Conservation (phyloP, 73 alveolate species). For the Paramecium octaurelia region DNA sequence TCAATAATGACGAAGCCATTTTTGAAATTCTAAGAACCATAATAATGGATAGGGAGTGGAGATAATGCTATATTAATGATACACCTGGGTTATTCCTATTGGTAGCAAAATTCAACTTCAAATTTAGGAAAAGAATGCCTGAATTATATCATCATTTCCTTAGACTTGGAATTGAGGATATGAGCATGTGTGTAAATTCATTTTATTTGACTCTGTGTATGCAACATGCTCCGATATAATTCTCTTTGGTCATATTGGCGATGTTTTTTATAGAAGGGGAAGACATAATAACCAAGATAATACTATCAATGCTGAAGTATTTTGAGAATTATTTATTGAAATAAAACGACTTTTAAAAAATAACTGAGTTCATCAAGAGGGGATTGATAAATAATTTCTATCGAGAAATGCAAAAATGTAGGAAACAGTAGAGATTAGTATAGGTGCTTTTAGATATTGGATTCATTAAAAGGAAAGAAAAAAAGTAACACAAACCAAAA, state of each 20-base stretch:
- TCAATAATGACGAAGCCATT: background rate
- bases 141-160: background rate
- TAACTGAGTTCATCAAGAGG: background rate
- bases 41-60: conserved; percentile 31
- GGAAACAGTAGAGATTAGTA: background rate
- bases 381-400: background rate
- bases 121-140: background rate
- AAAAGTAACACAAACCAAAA: background rate
- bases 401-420: conserved; percentile 14
- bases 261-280: conserved; percentile 27
- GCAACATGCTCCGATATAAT: background rate
- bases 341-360: background rate
- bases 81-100: background rate
- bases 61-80: background rate
- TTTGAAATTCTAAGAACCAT: background rate
- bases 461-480: background rate
- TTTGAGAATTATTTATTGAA: background rate
- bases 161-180: background rate
- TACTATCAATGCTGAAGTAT: background rate
- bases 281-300: background rate
- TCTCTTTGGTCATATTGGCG: background rate
- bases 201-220: background rate
- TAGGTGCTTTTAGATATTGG: background rate
- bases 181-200: background rate
- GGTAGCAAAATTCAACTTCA: background rate